A percentile compares a stretch with the other conserved stretches of the same genome.
These are phyloP conservation scores for Paulownia fortunei DNA, from an alignment of 257 asterid genomes.

Conservation along the genomic window DNA sequence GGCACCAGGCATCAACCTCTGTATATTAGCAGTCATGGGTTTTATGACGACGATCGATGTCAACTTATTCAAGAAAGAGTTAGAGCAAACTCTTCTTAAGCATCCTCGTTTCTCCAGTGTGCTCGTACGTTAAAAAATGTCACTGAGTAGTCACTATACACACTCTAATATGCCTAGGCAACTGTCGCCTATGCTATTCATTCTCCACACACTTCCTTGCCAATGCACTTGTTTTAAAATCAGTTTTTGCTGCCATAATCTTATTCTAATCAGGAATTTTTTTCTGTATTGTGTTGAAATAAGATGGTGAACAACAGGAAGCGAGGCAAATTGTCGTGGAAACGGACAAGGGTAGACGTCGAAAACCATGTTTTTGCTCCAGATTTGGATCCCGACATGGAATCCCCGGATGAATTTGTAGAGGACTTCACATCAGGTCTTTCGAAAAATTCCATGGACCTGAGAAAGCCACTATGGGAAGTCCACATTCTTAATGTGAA, in stretches of 20 bases:
- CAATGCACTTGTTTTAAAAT: too few species aligned
- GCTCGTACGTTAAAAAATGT: constrained; percentile 34
- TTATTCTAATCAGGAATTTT: not conserved
- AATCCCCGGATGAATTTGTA: constrained; percentile 38
- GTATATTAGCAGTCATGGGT: constrained; percentile 44
- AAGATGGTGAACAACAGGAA: constrained; percentile 20
- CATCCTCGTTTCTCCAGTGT: constrained; percentile 60
- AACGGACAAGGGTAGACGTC: constrained; percentile 33
- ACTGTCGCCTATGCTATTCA: too few species aligned
- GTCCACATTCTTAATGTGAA: constrained; percentile 46
- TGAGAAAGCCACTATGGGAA: constrained; percentile 54
- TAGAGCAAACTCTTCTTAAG: constrained; percentile 35
- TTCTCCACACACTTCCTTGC: too few species aligned
- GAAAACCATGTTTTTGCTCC: constrained; percentile 41
- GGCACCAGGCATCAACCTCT: constrained; percentile 26
- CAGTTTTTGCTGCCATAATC: not conserved
- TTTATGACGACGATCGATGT: constrained; percentile 38
- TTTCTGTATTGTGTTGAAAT: not conserved
- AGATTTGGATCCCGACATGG: constrained; percentile 41
- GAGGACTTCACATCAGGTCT: constrained; percentile 36
- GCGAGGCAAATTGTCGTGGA: constrained; percentile 39
- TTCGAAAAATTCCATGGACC: constrained; percentile 35
- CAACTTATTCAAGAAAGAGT: constrained; percentile 30
- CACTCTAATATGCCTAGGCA: too few species aligned
- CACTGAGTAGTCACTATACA: not conserved